Base-by-base conservation (phyloP, 495 filamentous ascomycete genomes). In the Penicillium flavigenum region DNA sequence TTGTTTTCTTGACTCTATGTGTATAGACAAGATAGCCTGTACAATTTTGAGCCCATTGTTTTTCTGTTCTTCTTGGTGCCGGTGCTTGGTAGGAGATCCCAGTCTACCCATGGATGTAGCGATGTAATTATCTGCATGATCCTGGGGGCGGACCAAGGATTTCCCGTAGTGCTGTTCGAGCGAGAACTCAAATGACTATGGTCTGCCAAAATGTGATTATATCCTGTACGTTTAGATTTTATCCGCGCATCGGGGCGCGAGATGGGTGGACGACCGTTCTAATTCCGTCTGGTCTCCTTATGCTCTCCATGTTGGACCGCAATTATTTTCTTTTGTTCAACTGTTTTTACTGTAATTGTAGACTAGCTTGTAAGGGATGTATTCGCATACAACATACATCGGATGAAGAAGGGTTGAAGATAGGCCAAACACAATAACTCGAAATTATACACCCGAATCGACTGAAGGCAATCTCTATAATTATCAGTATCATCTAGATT, bases 1-100 rank as follows among this genome's bases (percentile, higher is more conserved):
- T 71, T 72, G 69, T 73, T 72, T 73, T 76, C 73, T 72, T 76
- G 70, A 76, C 73, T 75, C 71, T 74, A 74, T 76, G 70, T 79
- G 73, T 73, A 75, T 79, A 79, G 75, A 79, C 72, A 73, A 76
- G 75, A 77, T 77, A 79, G 76, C 70, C 76, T 79, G 76, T 79
- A 79, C 76, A 79, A 79, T 79, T 78, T 69, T 77, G 75, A 79
- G 66, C 63, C 76, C 72, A 76, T 73, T 74, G 63, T 75, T 79
- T 77, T 72, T 71, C 69, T 73, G 68, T 66, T 75, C 68, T 64
- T 41, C 47, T 51, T 41, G 47, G 44, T 62, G 61, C 54, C 54
- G 57, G 61, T 54, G 44, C 44, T 24, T 61, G 48, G 61, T 56
- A 46, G 51, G 47, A 46, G 44, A 42, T 51, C 54, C 43, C 46